A percentile compares a stretch with the other conserved stretches of the same genome.
These are phyloP conservation scores for Ilex asprella DNA, from an alignment of 257 asterid genomes.

Conservation along the genomic window DNA sequence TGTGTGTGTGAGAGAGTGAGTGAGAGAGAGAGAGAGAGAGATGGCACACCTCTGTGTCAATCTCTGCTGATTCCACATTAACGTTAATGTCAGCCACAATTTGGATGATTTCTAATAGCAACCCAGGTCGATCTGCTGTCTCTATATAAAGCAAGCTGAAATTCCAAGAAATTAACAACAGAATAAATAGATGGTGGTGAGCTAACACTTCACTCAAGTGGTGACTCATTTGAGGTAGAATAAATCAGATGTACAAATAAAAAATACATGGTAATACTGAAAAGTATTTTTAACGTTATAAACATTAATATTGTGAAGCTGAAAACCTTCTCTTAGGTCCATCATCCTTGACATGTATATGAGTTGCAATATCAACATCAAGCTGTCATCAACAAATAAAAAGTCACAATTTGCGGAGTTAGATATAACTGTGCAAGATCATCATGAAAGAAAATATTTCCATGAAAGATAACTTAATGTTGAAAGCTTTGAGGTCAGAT, in stretches of 20 bases:
- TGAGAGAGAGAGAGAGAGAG: slow-evolving; percentile 5
- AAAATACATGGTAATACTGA: neutral
- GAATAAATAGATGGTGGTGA: neutral
- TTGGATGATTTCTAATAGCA: slow-evolving; percentile 78
- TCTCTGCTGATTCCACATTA: slow-evolving; percentile 91
- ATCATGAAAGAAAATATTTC: neutral
- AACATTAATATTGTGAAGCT: slow-evolving; percentile 6
- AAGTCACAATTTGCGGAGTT: neutral
- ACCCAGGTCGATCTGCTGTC: slow-evolving; percentile 94
- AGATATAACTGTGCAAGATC: neutral
- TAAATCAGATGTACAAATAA: neutral
- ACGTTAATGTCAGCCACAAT: slow-evolving; percentile 67
- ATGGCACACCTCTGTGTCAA: slow-evolving; percentile 72
- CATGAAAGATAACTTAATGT: neutral
- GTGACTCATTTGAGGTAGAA: slow-evolving; percentile 5
- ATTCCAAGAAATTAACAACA: slow-evolving; percentile 12
- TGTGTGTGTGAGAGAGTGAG: neutral
- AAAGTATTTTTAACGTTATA: neutral
- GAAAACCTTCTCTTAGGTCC: slow-evolving; percentile 79
- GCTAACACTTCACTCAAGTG: neutral
- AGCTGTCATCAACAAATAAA: slow-evolving; percentile 38
- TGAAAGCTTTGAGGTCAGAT: no score
- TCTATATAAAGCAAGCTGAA: slow-evolving; percentile 85
- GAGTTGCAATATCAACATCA: slow-evolving; percentile 76
- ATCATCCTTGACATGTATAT: slow-evolving; percentile 75